Evolutionary conservation across 1,284 basidiomycete species (phyloP), one percentile per base, ranked within the genome.

Genomic region (Cryptococcus deneoformans): DNA sequence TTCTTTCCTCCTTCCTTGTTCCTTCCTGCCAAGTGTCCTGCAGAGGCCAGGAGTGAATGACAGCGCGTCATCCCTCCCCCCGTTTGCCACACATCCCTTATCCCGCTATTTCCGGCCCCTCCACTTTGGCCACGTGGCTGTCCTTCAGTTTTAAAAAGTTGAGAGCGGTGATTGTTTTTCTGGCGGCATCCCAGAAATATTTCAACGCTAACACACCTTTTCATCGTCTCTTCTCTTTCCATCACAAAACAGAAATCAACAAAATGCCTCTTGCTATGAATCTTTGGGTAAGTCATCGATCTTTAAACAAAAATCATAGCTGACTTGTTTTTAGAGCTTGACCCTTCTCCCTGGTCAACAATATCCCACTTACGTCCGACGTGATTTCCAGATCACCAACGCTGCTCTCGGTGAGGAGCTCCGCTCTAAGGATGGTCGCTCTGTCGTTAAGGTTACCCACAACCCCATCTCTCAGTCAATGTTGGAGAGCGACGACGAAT

Each of bases 331-430:
- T 11, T 53, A 55, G 53, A 52, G 37, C 48, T 59, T 58, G 45
- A 64, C 54, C 50, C 58, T 61, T 45, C 50, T 59, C 43, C 86
- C 87, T 43, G 87, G 87, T 62, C 81, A 88, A 70, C 79, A 83
- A 55, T 79, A 85, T 68, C 79, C 82, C 58, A 69, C 92, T 66
- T 77, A 82, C 57, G 85, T 90, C 54, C 82, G 83, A 60, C 82
- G 82, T 46, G 89, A 92, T 78, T 80, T 95, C 69, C 82, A 83
- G 70, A 85, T 96, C 76, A 92, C 90, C 73, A 92, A 92, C 77
- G 85, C 88, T 54, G 85, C 90, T 7, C 84, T 94, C 52, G 87
- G 87, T 54, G 87, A 90, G 64, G 82, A 84, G 65, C 81, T 94
- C 59, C 79, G 76, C 42, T 86, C 89, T 72, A 71, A 80, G 54